Conservation (phyloP, 169 alveolate species). For the Cryptosporidium andersoni region DNA sequence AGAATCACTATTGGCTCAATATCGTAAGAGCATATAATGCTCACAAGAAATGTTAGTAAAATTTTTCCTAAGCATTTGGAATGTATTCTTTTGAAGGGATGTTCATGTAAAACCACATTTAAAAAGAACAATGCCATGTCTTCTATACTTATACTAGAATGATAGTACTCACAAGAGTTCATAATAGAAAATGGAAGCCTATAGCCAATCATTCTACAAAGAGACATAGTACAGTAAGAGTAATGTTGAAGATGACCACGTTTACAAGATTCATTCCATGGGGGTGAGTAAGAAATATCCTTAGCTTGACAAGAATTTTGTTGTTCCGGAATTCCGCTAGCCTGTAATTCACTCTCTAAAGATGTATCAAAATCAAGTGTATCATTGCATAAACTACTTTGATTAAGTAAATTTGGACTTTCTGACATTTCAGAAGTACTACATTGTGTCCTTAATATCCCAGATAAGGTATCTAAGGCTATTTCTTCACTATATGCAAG, state of each 20-base stretch:
- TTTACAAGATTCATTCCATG: constrained; percentile 71
- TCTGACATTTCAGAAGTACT: constrained; percentile 3
- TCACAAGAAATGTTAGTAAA: constrained; percentile 33
- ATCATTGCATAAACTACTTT: background rate
- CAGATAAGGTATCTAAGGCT: constrained; percentile 65
- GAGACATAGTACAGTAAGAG: constrained; percentile 62
- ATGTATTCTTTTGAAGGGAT: constrained; percentile 68
- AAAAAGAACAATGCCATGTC: constrained; percentile 58
- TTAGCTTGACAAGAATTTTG: no score
- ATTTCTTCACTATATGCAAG: constrained; percentile 62
- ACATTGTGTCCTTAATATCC: constrained; percentile 13
- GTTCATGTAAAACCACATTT: constrained; percentile 63
- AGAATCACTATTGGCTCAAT: constrained; percentile 39
- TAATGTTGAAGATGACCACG: constrained; percentile 62
- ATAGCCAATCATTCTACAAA: constrained; percentile 66
- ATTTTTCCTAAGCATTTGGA: constrained; percentile 53
- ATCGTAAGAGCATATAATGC: constrained; percentile 51
- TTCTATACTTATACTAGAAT: constrained; percentile 54
- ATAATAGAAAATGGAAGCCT: constrained; percentile 65
- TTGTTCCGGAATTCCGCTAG: background rate
- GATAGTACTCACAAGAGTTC: constrained; percentile 65
- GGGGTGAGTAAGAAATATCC: constrained; percentile 1
- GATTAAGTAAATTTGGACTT: background rate
- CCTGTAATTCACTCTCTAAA: background rate
- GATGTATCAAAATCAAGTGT: no score